Percentiles rank a stretch among this genome's conserved stretches.
phyloP scores from a whole-genome alignment of 1,284 basidiomycete genomes.

The Bondarzewia mesenterica region DNA sequence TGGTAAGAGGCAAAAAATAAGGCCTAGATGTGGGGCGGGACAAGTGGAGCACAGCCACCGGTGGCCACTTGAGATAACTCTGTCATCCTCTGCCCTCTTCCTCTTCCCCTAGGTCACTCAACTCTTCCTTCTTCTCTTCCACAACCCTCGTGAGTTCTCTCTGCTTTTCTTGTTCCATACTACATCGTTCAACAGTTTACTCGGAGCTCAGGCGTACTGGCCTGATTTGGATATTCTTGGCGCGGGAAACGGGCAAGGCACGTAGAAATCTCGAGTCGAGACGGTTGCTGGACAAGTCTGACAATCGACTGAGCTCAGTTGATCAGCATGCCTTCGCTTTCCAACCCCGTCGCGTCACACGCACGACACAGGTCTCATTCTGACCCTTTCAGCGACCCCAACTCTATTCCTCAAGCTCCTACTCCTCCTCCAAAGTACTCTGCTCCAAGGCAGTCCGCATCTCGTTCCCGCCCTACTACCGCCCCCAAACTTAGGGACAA shows the following conservation, averaged over 20 bases:
- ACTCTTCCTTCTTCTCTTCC: too few relatives aligned
- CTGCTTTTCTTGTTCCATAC: too few relatives aligned
- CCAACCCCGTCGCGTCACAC: conserved; percentile 12
- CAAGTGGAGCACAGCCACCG: too few relatives aligned
- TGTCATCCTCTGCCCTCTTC: too few relatives aligned
- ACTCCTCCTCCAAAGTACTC: conserved; percentile 31
- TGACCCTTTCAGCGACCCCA: conserved; percentile 52
- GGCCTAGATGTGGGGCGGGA: too few relatives aligned
- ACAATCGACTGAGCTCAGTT: background rate
- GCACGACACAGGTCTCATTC: conserved; percentile 42
- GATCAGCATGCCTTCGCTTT: conserved; percentile 5
- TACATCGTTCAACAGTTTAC: too few relatives aligned
- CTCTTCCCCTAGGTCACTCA: too few relatives aligned
- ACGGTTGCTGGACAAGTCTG: too few relatives aligned
- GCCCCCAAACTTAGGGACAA: conserved; percentile 20
- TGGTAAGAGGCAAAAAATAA: too few relatives aligned
- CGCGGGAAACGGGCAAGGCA: conserved; percentile 16
- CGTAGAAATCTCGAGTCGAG: background rate
- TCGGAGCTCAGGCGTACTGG: too few relatives aligned
- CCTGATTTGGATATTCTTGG: conserved; percentile 14
- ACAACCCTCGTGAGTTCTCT: too few relatives aligned
- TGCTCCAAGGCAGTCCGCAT: conserved; percentile 21
- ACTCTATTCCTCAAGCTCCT: conserved; percentile 27
- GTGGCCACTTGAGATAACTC: too few relatives aligned
- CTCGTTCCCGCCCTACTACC: conserved; percentile 19